A percentile compares a stretch with the other conserved stretches of the same genome.
Evolutionary conservation across 1,139 yeast genomes (phyloP).

Genomic region (Taphrina pruni): DNA sequence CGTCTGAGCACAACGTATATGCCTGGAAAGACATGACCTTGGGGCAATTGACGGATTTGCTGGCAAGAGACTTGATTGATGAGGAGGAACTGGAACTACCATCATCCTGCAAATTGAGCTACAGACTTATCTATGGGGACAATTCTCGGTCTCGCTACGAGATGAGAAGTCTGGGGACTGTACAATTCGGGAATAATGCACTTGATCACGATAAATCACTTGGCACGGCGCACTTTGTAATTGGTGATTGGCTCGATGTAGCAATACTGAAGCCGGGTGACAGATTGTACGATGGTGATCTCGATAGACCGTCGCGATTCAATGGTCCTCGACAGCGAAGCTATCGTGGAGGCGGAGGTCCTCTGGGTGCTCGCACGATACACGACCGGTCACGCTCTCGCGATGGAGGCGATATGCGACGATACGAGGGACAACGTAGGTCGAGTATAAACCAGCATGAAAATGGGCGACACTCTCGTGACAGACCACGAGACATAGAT

Average conservation of each 20-base stretch:
- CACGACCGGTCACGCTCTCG: background rate
- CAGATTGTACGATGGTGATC: slow-evolving; percentile 7
- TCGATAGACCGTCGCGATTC: background rate
- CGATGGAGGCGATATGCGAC: background rate
- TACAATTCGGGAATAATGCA: slow-evolving; percentile 1
- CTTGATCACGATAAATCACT: slow-evolving; percentile 12
- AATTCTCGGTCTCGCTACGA: slow-evolving; percentile 4
- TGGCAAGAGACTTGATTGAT: slow-evolving; percentile 6
- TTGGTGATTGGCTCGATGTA: slow-evolving; percentile 31
- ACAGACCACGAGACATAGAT: background rate
- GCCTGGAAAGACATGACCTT: slow-evolving; percentile 31
- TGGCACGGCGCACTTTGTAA: slow-evolving; percentile 22
- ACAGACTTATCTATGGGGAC: slow-evolving; percentile 19
- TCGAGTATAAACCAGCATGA: background rate
- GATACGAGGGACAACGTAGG: background rate
- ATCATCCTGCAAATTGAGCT: slow-evolving; percentile 8
- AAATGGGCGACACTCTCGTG: background rate
- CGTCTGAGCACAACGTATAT: slow-evolving; percentile 5
- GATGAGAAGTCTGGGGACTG: slow-evolving; percentile 16
- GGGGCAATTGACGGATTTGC: slow-evolving; percentile 21
- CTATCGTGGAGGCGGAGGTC: background rate
- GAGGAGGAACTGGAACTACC: background rate
- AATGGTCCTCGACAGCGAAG: background rate
- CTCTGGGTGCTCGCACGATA: background rate
- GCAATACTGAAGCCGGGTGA: slow-evolving; percentile 29